Conservation (phyloP, 352 stramenopile genomes). For the Phytophthora pinifolia region DNA sequence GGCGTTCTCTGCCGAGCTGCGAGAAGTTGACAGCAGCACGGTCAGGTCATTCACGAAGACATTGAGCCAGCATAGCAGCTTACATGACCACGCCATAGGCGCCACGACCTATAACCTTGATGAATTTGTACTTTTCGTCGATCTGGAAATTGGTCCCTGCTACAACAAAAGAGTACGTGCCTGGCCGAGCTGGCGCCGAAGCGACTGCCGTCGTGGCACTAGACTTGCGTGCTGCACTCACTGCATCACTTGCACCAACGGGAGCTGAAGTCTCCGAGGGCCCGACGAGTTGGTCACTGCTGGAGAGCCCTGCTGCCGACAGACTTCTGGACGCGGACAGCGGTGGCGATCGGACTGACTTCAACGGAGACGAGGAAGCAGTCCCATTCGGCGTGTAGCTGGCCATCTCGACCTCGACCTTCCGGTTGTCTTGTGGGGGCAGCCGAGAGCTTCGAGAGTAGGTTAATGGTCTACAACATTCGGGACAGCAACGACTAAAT, state of each 20-base stretch:
- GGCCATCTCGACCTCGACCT: conserved; percentile 19
- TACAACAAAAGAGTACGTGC: conserved; percentile 80
- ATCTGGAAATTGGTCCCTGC: conserved; percentile 92
- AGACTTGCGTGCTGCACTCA: conserved; percentile 12
- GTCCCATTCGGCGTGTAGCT: conserved; percentile 20
- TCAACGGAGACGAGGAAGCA: conserved; percentile 30
- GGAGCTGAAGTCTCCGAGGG: conserved; percentile 16
- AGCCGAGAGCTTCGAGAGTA: conserved; percentile 6
- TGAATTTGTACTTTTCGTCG: conserved; percentile 93
- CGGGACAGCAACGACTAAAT: conserved; percentile 18
- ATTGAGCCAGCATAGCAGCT: conserved; percentile 21
- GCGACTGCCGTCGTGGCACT: conserved; percentile 9
- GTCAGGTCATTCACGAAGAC: conserved; percentile 3
- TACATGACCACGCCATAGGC: conserved; percentile 95
- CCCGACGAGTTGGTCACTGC: conserved; percentile 3
- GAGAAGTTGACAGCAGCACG: conserved; percentile 1
- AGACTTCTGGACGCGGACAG: conserved; percentile 16
- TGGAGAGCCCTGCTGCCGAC: conserved; percentile 12
- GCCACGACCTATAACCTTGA: conserved; percentile 95
- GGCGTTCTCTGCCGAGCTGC: conserved; percentile 75
- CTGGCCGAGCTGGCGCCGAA: conserved; percentile 35
- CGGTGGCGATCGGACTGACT: conserved; percentile 19
- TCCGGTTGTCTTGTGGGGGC: conserved; percentile 10
- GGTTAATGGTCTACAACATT: not conserved
- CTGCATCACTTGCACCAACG: conserved; percentile 16